A percentile compares a stretch with the other conserved stretches of the same genome.
Evolutionary conservation across 2,329 filamentous ascomycete species (phyloP).

Genomic region (Achaetomium macrosporum): DNA sequence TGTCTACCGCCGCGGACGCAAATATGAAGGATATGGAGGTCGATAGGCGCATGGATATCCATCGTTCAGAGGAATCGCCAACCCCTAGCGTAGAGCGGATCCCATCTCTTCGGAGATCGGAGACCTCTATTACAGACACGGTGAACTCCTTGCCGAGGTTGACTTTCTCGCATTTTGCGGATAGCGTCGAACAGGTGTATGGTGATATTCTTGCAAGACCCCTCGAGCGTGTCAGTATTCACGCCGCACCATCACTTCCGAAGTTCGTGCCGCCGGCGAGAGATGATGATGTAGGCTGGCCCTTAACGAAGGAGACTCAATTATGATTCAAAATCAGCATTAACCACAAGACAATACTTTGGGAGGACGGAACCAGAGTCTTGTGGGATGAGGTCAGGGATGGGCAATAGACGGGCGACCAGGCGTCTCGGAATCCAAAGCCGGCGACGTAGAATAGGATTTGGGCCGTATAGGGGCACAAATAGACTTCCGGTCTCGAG

Average conservation of each 20-base stretch:
- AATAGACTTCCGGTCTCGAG: too few species aligned
- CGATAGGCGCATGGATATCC: background rate
- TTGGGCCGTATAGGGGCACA: too few species aligned
- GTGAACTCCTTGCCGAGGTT: background rate
- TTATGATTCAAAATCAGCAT: conserved; percentile 7
- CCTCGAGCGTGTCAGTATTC: background rate
- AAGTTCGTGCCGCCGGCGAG: background rate
- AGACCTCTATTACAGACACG: background rate
- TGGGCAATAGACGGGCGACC: too few species aligned
- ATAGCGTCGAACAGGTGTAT: conserved; percentile 17
- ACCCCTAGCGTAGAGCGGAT: background rate
- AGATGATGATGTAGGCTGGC: conserved; percentile 19
- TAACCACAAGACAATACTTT: background rate
- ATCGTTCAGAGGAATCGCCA: background rate
- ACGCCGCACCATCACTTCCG: background rate
- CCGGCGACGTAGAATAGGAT: too few species aligned
- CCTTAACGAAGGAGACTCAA: conserved; percentile 11
- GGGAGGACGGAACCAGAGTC: too few species aligned
- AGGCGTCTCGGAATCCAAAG: too few species aligned
- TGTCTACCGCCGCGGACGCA: conserved; percentile 1
- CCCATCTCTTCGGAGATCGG: background rate
- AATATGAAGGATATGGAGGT: background rate
- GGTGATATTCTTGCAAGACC: conserved; percentile 17
- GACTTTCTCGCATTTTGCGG: conserved; percentile 8
- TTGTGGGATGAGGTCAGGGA: too few species aligned